Conservation (phyloP, 2,329 filamentous ascomycete species). For the Amylocarpus encephaloides region DNA sequence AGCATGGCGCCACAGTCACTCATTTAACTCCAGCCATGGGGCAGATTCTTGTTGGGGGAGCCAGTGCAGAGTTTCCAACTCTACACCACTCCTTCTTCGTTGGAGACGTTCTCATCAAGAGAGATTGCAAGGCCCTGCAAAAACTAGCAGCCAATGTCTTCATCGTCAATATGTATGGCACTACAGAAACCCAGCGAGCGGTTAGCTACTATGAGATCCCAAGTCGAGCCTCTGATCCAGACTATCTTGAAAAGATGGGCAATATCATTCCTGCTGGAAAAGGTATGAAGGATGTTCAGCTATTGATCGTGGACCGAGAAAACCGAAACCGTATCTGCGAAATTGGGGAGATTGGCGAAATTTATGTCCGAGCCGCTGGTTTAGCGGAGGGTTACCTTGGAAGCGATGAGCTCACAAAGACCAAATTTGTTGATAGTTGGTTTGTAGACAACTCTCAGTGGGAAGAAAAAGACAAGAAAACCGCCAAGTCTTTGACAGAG, state of each 20-base stretch:
- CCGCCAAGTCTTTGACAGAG: slow-evolving; percentile 48
- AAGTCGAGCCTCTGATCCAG: slow-evolving; percentile 55
- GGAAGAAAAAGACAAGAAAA: slow-evolving; percentile 44
- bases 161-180: slow-evolving; percentile 84
- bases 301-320: slow-evolving; percentile 72
- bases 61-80: slow-evolving; percentile 67
- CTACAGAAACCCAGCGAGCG: slow-evolving; percentile 75
- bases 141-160: slow-evolving; percentile 66
- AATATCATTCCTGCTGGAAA: slow-evolving; percentile 77
- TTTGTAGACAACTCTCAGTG: slow-evolving; percentile 32
- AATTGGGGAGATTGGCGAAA: slow-evolving; percentile 77
- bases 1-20: slow-evolving; percentile 67
- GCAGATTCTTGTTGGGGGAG: slow-evolving; percentile 84
- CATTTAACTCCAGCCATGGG: slow-evolving; percentile 97
- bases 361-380: slow-evolving; percentile 75
- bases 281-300: slow-evolving; percentile 84
- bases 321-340: slow-evolving; percentile 62
- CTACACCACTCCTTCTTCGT: slow-evolving; percentile 85
- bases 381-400: slow-evolving; percentile 71
- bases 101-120: slow-evolving; percentile 80
- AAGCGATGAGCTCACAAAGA: slow-evolving; percentile 27
- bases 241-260: slow-evolving; percentile 56
- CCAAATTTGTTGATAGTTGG: slow-evolving; percentile 31
- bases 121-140: slow-evolving; percentile 73
- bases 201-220: slow-evolving; percentile 81